Evolutionary conservation across 2,329 filamentous ascomycete genomes (phyloP).

Genomic region (Aspergillus melleus): DNA sequence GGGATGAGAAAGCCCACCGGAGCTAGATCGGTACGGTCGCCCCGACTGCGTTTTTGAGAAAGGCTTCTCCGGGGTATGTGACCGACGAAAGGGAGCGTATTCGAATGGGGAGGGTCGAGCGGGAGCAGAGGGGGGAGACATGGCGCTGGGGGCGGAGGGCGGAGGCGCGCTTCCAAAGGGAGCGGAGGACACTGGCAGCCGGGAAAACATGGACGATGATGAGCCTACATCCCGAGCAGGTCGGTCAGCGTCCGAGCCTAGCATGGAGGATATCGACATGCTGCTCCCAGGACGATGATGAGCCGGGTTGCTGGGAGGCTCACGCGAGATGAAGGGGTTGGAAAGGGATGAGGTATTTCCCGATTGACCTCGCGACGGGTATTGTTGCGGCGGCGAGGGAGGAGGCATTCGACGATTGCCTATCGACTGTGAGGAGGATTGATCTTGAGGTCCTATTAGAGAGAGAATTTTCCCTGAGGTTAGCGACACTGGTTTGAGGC

Average conservation of each 20-base stretch:
- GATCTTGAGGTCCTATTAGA: slow-evolving; percentile 30
- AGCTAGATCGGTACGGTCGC: slow-evolving; percentile 40
- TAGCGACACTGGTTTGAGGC: slow-evolving; percentile 5
- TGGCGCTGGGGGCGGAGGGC: slow-evolving; percentile 36
- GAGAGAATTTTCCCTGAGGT: slow-evolving; percentile 5
- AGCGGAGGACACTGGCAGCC: slow-evolving; percentile 39
- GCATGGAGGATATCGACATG: slow-evolving; percentile 74
- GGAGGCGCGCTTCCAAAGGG: slow-evolving; percentile 34
- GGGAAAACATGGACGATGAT: slow-evolving; percentile 49
- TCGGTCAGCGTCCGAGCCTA: slow-evolving; percentile 56
- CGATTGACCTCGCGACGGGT: slow-evolving; percentile 42
- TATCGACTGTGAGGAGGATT: slow-evolving; percentile 35
- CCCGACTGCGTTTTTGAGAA: slow-evolving; percentile 49
- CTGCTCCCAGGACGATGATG: slow-evolving; percentile 61
- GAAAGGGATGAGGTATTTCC: slow-evolving; percentile 41
- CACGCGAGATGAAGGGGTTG: slow-evolving; percentile 50
- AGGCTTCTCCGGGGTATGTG: slow-evolving; percentile 71
- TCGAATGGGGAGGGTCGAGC: slow-evolving; percentile 54
- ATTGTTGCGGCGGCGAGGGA: slow-evolving; percentile 52
- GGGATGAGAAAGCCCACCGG: slow-evolving; percentile 30
- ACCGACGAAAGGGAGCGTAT: slow-evolving; percentile 63
- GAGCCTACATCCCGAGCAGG: slow-evolving; percentile 47
- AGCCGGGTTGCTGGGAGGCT: slow-evolving; percentile 53
- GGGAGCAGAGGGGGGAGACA: slow-evolving; percentile 45
- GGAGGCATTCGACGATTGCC: slow-evolving; percentile 51